Evolutionary conservation across 2,329 filamentous ascomycete species (phyloP), one percentile per base, ranked within the genome.

Genomic region (Fusarium avenaceum): DNA sequence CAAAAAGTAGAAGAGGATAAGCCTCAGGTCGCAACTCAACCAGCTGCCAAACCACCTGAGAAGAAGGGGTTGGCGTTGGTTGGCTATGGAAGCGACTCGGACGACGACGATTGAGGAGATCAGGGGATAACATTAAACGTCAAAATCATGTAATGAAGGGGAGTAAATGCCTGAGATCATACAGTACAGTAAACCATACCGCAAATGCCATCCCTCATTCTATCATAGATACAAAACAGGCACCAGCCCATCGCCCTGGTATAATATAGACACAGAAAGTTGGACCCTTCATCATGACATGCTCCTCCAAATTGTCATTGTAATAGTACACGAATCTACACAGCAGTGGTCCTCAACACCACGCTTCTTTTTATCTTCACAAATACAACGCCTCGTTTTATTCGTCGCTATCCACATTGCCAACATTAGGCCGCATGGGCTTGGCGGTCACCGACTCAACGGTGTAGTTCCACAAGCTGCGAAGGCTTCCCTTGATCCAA

Each of bases 401-500:
- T 67, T 74, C 78, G 13, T 80, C 76, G 44, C 78, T 77, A 52
- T 82, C 76, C 55, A 81, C 57, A 61, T 79, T 76, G 30, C 81
- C 80, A 11, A 83, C 78, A 33, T 81, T 81, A 46, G 79, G 77
- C 19, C 75, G 77, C 66, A 77, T 79, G 53, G 81, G 81, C 72
- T 82, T 78, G 38, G 76, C 74, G 33, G 77, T 77, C 51, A 80
- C 80, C 33, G 79, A 77, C n/a, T 73, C 70, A 26, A 78, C 78
- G 4, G 82, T 81, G 85, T 86, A 89, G 26, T 81, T 81, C 71
- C 81, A 87, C 30, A 89, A 61, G 59, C 81, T 80, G 52, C 87
- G 81, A 48, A 90, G 58, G 60, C 82, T 83, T 30, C 87, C 86
- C 80, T 90, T 91, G 72, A 88, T 85, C 84, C 88, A 89, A 19